Evolutionary conservation across 2,329 filamentous ascomycete species (phyloP).

Genomic region (Cladophialophora exuberans): DNA sequence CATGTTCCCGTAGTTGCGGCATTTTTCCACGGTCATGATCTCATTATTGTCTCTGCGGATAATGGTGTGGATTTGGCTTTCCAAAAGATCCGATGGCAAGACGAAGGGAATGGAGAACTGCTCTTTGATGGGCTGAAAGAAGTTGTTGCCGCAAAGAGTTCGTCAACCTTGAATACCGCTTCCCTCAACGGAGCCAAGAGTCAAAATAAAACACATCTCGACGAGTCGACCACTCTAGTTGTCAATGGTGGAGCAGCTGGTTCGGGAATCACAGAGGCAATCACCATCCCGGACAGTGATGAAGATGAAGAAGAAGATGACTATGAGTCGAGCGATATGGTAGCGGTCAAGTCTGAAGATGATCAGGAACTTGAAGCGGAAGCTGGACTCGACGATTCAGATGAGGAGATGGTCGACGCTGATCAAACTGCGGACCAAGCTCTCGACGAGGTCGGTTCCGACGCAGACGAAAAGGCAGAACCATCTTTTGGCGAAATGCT

Average conservation of each 20-base stretch:
- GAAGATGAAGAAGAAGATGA: conserved; percentile 37
- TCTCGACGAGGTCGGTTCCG: conserved; percentile 41
- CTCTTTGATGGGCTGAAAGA: conserved; percentile 49
- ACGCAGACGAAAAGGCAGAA: conserved; percentile 43
- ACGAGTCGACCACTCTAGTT: conserved; percentile 62
- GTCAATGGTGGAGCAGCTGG: conserved; percentile 42
- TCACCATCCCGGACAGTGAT: conserved; percentile 53
- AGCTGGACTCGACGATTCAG: conserved; percentile 2
- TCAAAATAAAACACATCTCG: conserved; percentile 55
- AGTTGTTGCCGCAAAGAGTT: conserved; percentile 48
- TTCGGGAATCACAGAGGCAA: conserved; percentile 44
- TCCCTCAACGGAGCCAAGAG: conserved; percentile 58
- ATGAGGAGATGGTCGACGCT: conserved; percentile 8
- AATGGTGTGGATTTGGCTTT: conserved; percentile 55
- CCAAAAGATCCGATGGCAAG: conserved; percentile 52
- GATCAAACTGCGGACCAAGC: conserved; percentile 23
- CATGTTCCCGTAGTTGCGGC: conserved; percentile 49
- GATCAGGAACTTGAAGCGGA: conserved; percentile 16
- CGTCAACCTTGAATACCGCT: conserved; percentile 49
- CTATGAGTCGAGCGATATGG: conserved; percentile 23
- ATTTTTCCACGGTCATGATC: conserved; percentile 49
- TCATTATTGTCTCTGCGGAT: conserved; percentile 53
- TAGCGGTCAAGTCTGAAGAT: conserved; percentile 31
- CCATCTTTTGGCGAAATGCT: conserved; percentile 89
- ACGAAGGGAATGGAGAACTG: conserved; percentile 48